Base-by-base conservation (phyloP, 306 rosid genomes). In the Dalbergia cochinchinensis region DNA sequence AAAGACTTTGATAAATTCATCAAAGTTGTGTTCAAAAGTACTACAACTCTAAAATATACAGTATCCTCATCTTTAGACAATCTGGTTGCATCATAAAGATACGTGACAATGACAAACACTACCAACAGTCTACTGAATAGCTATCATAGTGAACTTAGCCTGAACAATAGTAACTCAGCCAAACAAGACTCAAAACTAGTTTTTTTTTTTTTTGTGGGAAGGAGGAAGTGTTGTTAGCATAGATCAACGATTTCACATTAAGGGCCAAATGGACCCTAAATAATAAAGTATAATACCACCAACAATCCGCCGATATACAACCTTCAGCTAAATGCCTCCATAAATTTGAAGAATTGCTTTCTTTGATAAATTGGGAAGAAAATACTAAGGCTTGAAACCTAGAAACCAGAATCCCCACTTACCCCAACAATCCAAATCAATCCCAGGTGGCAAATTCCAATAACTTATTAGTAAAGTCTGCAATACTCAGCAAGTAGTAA, bases 391-490 rank as follows among this genome's bases (percentile, higher is more conserved):
- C 62, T 70, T 47, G 59, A 6, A 69, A 47, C 44, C 44, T 5
- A 47, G 22, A 12, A 48, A 26, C 51, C 37, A 2, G 11, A 55
- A 34, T 16, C 55, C 35, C 18, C 35, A 71, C 19, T 1, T 51
- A 13, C 42, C 74, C 22, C 55, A 69, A 48, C 20, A 50, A 69
- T 69, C 11, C 9, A 69, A 13, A 6, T 12, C 41, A 13, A 45
- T 45, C 59, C 19, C 31, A 26, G 31, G 31, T 11, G 20, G 77
- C 6, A 72, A 72, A 72, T 19, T 72, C 65, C 41, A 39, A 58
- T 8, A 39, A n/a, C 11, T 78, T 53, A 65, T 77, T 65, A 13
- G 42, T 12, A n/a, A 16, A 4, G 16, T 35, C 15, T 18, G 47
- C 16, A 54, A 20, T 7, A 53, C 8, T 53, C 16, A 3, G 34